Evolutionary conservation across 2,329 filamentous ascomycete species (phyloP), one percentile per base, ranked within the genome.

Genomic region (Aspergillus sp.): DNA sequence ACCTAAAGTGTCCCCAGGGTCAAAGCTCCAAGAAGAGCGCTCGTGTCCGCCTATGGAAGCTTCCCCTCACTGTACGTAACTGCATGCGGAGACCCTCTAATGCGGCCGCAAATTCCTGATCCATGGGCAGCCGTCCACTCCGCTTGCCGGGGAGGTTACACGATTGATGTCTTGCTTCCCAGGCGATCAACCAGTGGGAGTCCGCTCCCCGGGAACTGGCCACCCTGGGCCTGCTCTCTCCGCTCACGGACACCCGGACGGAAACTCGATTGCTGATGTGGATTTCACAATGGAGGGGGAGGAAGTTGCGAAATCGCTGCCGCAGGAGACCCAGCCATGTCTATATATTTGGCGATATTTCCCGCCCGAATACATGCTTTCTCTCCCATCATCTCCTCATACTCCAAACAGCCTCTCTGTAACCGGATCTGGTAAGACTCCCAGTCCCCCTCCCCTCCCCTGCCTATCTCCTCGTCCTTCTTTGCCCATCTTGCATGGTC

Each of bases 301-400:
- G 45, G 19, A 48, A 17, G 34, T 27, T 53, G 55, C 49, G 49
- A 53, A 44, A 53, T 52, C 50, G 42, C 49, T 30, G 27, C 27
- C 3, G 9, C 8, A 30, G 27, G 27, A 53, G 15, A 37, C 8
- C 20, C 33, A 48, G 52, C 11, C 13, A 53, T 30, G 19, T 45
- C 54, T 66, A 66, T 66, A 65, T 64, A 66, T 62, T 65, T 12
- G 51, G 52, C 37, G 44, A 44, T 54, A 52, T 58, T 61, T 58
- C 61, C 58, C 52, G 37, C 39, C 58, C 54, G 19, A 42, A 45
- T 39, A 30, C 7, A 20, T 27, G 39, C 40, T 33, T 60, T 57
- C 40, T 37, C 40, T 50, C 49, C 50, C 49, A 54, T 61, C 57
- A 50, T 51, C 52, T 62, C 57, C 49, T 53, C 52, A 54, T 55